Evolutionary conservation across 129 eudicot genomes (phyloP).

Genomic region (Arctium minus): DNA sequence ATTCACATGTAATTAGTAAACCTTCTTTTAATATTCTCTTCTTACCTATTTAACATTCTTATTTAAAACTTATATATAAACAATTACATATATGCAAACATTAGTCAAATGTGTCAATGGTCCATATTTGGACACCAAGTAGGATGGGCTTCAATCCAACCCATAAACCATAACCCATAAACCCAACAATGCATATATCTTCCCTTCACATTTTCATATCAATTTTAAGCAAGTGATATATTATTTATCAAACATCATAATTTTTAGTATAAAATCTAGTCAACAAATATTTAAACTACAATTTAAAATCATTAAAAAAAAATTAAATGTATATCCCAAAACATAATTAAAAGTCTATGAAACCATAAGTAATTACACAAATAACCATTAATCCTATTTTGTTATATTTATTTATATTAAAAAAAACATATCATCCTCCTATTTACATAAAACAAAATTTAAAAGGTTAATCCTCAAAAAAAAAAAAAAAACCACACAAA

Average conservation of each 20-base stretch:
- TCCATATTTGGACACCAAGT: not conserved
- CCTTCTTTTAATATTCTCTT: too few species aligned
- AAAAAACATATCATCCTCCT: slow-evolving; percentile 1
- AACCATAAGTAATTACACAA: not conserved
- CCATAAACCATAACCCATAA: not conserved
- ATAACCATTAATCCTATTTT: not conserved
- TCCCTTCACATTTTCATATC: too few species aligned
- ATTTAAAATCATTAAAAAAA: too few species aligned
- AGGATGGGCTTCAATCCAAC: not conserved
- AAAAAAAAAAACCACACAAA: not conserved
- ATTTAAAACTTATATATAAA: too few species aligned
- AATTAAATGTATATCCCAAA: not conserved
- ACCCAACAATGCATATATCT: not conserved
- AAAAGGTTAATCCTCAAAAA: not conserved
- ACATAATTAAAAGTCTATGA: not conserved
- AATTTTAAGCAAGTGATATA: too few species aligned
- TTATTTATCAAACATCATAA: too few species aligned
- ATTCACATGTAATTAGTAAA: too few species aligned
- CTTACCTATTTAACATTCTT: too few species aligned
- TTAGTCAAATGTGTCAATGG: not conserved
- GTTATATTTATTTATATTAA: not conserved
- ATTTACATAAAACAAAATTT: not conserved
- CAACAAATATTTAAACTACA: too few species aligned
- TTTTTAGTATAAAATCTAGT: too few species aligned
- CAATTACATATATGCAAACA: not conserved